Base-by-base conservation (phyloP, 1,139 yeast species). In the Sugiyamaella neomexicana region DNA sequence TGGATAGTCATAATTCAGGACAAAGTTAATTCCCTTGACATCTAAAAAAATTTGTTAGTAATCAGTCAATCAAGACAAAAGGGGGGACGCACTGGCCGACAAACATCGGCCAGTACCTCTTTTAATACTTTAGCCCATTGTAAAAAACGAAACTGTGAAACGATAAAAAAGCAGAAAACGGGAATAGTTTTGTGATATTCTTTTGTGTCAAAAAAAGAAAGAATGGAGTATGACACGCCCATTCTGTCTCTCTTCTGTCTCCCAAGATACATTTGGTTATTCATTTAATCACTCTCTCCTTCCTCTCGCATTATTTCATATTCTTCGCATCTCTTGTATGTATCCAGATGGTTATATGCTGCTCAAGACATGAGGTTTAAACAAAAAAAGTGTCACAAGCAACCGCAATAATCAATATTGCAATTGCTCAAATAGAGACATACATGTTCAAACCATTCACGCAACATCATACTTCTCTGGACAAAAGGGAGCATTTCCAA, bases 1-100 rank as follows among this genome's bases (percentile, higher is more conserved):
- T 68, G 99, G 98, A 90, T 91, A 91, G 74, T 93, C 99, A 70
- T 81, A 90, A 83, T 93, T 93, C 71, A 93, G 81, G 59, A 93
- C 99, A 68, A 79, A 85, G 65, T 91, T 86, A 70, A 93, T 89
- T 73, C 97, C 98, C 80, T 93, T 93, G 75, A 93, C 99, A 77
- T 93, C 98, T 90, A 75, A 17, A 57, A 43, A 47, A 17, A 23
- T 40, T 36, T 50, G 62, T 59, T 62, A 60, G 64, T 53, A 49
- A 31, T 12, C 10, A 12, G n/a, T 12, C 34, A 29, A 29, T 29
- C 34, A 29, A 29, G 7, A 29, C 5, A 40, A 38, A 7, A 38
- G 27, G 41, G 29, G 43, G 44, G 32, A 8, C 8, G 32, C 15
- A 40, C 17, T 40, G 44, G 44, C 32, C 12, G n/a, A 40, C 4